These are phyloP conservation scores for Flagelloscypha sp. DNA, from an alignment of 768 basidiomycete species.

Conservation along the genomic window DNA sequence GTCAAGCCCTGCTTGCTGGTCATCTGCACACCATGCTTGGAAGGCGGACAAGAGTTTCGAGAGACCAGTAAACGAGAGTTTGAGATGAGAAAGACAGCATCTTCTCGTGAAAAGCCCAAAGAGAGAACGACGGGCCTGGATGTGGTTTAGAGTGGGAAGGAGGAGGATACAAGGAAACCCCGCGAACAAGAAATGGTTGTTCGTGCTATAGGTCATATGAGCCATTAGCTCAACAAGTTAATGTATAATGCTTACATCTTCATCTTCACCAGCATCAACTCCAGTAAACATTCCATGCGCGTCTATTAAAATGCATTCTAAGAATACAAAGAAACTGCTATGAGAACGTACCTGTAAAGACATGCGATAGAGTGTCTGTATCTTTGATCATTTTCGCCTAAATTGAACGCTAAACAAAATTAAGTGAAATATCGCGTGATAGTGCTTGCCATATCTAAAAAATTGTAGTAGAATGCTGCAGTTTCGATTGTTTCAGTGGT, in stretches of 20 bases:
- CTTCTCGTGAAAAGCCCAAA: constrained; percentile 79
- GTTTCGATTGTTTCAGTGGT: too few species aligned
- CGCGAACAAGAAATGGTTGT: constrained; percentile 21
- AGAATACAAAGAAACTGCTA: too few species aligned
- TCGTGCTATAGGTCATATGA: too few species aligned
- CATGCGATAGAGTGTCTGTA: too few species aligned
- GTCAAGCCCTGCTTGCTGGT: constrained; percentile 40
- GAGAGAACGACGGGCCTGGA: constrained; percentile 62
- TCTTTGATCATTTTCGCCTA: too few species aligned
- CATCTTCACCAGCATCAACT: constrained; percentile 48
- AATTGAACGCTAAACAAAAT: too few species aligned
- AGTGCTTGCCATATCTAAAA: too few species aligned
- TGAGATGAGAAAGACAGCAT: constrained; percentile 65
- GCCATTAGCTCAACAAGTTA: constrained; percentile 4
- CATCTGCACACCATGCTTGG: constrained; percentile 49
- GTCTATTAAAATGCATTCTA: too few species aligned
- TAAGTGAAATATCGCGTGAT: too few species aligned
- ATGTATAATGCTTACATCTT: constrained; percentile 36
- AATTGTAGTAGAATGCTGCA: too few species aligned
- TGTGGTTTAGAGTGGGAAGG: neutral
- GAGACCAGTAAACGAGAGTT: constrained; percentile 70
- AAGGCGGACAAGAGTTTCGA: constrained; percentile 61
- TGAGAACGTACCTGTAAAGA: too few species aligned
- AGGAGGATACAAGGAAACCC: too few species aligned
- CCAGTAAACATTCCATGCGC: constrained; percentile 51